Evolutionary conservation across 306 rosid species (phyloP).

Genomic region (Ormosia semicastrata): DNA sequence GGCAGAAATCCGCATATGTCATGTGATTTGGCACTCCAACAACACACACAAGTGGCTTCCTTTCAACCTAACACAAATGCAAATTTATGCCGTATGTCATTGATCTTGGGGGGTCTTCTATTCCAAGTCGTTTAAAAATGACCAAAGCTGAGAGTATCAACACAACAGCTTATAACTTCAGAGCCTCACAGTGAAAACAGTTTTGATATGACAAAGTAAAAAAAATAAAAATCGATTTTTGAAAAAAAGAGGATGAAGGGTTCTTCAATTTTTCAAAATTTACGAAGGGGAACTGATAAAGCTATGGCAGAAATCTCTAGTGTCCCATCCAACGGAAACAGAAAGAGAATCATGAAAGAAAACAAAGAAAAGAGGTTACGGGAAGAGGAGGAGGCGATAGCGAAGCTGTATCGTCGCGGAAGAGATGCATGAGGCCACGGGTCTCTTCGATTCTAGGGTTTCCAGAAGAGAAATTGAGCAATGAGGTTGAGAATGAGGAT

Average conservation of each 20-base stretch:
- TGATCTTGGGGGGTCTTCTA: too few relatives aligned
- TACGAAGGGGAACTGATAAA: neutral
- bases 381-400: conserved; percentile 50
- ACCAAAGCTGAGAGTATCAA: too few relatives aligned
- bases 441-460: conserved; percentile 98
- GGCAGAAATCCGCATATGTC: conserved; percentile 96
- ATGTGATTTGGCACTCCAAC: conserved; percentile 94
- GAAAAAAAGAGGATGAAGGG: neutral
- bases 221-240: neutral
- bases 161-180: too few relatives aligned
- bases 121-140: too few relatives aligned
- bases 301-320: too few relatives aligned
- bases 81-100: too few relatives aligned
- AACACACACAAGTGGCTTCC: conserved; percentile 80
- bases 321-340: too few relatives aligned
- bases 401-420: conserved; percentile 44
- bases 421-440: conserved; percentile 87
- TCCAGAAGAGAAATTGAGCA: conserved; percentile 80
- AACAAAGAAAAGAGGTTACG: conserved; percentile 27
- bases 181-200: too few relatives aligned
- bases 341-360: too few relatives aligned
- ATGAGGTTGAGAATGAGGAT: conserved; percentile 51
- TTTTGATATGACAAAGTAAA: neutral
- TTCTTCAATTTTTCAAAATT: too few relatives aligned
- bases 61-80: conserved; percentile 50